Base-by-base conservation (phyloP, 1,284 basidiomycete genomes). In the Lentinus polychrous region DNA sequence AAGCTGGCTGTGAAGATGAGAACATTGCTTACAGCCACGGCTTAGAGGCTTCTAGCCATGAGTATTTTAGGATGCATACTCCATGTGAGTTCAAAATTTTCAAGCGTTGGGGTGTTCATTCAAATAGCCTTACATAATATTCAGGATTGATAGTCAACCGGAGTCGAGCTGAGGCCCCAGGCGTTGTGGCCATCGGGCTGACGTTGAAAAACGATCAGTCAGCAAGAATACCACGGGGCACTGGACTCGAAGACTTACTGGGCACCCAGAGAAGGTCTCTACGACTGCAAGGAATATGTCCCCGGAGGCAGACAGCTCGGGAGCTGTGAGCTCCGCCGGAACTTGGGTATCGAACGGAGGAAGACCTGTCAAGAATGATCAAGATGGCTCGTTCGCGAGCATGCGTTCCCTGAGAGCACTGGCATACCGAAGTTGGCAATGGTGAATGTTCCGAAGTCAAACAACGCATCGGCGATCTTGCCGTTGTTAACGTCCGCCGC, bases 371-470 rank as follows among this genome's bases (percentile, higher is more conserved):
- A 14, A 41, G 27, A 33, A 14, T 36, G 7, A 15, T 15, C 33
- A 34, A 8, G 7, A 33, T 17, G 32, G 20, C 18, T 35, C 15
- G 39, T 15, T 33, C 15, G 3, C 40, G 18, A 3, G 18, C 24
- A 24, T 32, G n/a, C 17, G 14, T n/a, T n/a, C 35, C 24, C 27
- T 38, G 12, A 2, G 23, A 6, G 18, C 11, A 11, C 7, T 27
- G 18, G 14, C 45, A 31, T 39, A 53, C 52, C 52, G 33, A 53
- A 53, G 46, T 53, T 53, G 2, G 52, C 46, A 7, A 53, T 38
- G 27, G 52, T 49, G 44, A 48, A 53, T n/a, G 23, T 7, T 23
- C 52, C 52, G 37, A 48, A 53, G 23, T 17, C 17, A 23, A 24
- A 11, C 11, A 53, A 31, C 10, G 49, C 41, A 34, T 35, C 31